These are phyloP conservation scores for Iris pallida DNA, from an alignment of 116 monocot species.

Conservation along the genomic window DNA sequence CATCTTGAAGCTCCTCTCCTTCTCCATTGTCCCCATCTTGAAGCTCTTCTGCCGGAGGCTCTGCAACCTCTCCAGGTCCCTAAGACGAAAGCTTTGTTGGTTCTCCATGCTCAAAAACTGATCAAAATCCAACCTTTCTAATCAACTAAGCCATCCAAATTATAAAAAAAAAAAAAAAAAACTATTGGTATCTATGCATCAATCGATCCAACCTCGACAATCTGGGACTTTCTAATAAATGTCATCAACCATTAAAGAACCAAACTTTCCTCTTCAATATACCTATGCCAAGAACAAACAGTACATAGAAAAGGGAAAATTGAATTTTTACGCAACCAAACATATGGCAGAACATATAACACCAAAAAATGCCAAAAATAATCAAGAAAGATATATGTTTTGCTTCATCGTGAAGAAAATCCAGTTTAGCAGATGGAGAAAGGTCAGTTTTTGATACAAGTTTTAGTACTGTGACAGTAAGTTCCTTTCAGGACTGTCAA, in stretches of 20 bases:
- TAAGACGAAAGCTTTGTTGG: constrained; percentile 37
- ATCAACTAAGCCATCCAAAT: not conserved
- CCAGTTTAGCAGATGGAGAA: not conserved
- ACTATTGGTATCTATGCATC: not conserved
- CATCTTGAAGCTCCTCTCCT: constrained; percentile 29
- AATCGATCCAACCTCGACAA: not conserved
- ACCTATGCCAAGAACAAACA: not conserved
- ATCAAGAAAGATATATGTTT: too few relatives aligned
- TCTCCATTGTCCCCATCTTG: constrained; percentile 20
- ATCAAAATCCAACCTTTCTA: not conserved
- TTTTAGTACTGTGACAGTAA: not conserved
- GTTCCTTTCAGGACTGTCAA: not conserved
- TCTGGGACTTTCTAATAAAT: not conserved
- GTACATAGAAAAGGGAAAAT: not conserved
- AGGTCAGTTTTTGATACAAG: not conserved
- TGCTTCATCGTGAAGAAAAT: too few relatives aligned
- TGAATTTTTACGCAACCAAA: constrained; percentile 8
- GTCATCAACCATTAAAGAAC: not conserved
- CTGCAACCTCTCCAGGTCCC: constrained; percentile 32
- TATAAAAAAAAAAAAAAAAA: too few relatives aligned
- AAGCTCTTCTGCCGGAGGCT: constrained; percentile 28
- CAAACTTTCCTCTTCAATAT: not conserved
- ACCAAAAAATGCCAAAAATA: too few relatives aligned
- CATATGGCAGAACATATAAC: too few relatives aligned
- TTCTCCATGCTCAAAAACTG: constrained; percentile 36